Percentiles rank a stretch among this genome's conserved stretches.
Conservation (phyloP, 2,329 filamentous ascomycete species). For the Sclerotinia subarctica region DNA sequence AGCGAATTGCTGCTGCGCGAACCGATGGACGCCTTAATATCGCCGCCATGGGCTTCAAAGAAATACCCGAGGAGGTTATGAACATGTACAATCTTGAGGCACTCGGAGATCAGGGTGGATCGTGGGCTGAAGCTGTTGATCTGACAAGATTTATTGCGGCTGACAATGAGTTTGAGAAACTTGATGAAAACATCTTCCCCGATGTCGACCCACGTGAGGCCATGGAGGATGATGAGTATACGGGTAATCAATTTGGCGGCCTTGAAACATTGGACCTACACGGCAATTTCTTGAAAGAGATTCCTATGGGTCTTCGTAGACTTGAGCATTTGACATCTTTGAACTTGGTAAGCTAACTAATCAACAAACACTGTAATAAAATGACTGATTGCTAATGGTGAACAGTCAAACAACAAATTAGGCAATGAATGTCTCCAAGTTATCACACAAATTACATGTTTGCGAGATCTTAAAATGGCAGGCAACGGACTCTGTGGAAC, state of each 20-base stretch:
- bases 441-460: conserved; percentile 66
- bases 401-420: conserved; percentile 75
- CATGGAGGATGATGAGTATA: conserved; percentile 59
- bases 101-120: conserved; percentile 58
- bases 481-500: conserved; percentile 71
- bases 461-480: conserved; percentile 78
- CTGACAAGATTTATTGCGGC: conserved; percentile 79
- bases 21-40: conserved; percentile 83
- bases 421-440: conserved; percentile 68
- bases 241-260: conserved; percentile 75
- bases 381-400: conserved; percentile 11
- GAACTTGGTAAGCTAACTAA: conserved; percentile 64
- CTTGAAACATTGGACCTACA: conserved; percentile 82
- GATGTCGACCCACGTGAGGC: conserved; percentile 58
- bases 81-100: conserved; percentile 84
- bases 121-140: conserved; percentile 92
- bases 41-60: conserved; percentile 73
- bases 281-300: conserved; percentile 68
- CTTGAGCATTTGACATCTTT: conserved; percentile 73
- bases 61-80: conserved; percentile 78
- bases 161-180: conserved; percentile 78
- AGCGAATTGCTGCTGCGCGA: conserved; percentile 69
- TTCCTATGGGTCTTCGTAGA: conserved; percentile 74
- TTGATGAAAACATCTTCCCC: conserved; percentile 76
- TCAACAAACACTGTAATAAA: not conserved